Conservation (phyloP, 164 flowering plant genomes). For the Kingdonia uniflora region DNA sequence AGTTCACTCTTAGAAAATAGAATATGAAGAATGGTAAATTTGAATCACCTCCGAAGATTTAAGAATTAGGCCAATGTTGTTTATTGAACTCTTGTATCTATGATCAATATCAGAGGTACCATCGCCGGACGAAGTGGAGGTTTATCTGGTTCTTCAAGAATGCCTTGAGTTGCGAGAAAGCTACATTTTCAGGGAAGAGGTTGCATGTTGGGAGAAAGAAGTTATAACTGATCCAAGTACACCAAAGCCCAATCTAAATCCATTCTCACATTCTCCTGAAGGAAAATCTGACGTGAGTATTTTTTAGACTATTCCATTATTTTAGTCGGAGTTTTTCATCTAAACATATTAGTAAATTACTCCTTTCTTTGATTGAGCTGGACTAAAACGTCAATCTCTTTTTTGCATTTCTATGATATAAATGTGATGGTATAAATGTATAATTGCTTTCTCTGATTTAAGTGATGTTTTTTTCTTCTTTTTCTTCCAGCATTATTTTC, state of each 20-base stretch:
- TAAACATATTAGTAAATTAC: no score
- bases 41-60: not conserved
- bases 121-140: slow-evolving; percentile 78
- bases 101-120: slow-evolving; percentile 48
- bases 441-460: no score
- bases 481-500: slow-evolving; percentile 70
- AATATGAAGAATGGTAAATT: no score
- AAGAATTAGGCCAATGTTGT: not conserved
- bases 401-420: no score
- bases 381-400: no score
- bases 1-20: no score
- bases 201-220: slow-evolving; percentile 93
- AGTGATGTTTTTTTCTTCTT: no score
- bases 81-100: not conserved
- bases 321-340: no score
- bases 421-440: no score
- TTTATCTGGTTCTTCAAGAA: slow-evolving; percentile 53
- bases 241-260: slow-evolving; percentile 77
- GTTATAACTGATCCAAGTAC: slow-evolving; percentile 87
- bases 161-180: slow-evolving; percentile 82
- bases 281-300: slow-evolving; percentile 79
- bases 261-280: slow-evolving; percentile 58
- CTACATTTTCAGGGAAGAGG: slow-evolving; percentile 67
- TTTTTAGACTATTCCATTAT: no score
- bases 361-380: no score